Conservation (phyloP, 2,329 filamentous ascomycete species). For the Karstenula rhodostoma region DNA sequence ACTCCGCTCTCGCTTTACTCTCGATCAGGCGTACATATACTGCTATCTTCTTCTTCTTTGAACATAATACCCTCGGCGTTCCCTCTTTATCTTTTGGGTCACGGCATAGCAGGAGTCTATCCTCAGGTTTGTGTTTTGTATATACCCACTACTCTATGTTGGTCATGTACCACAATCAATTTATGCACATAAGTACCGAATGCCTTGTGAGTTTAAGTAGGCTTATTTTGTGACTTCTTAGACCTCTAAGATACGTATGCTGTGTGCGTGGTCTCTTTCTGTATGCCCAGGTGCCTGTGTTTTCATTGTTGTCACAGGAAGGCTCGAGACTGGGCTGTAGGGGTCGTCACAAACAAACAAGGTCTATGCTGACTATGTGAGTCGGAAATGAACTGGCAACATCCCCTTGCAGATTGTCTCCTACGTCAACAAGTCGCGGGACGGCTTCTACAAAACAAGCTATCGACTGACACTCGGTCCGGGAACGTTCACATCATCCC, state of each 20-base stretch:
- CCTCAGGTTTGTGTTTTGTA: neutral
- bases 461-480: neutral
- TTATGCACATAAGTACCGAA: neutral
- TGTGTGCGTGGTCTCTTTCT: too few species aligned
- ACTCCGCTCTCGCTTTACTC: neutral
- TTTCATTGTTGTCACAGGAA: too few species aligned
- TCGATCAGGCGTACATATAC: neutral
- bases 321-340: too few species aligned
- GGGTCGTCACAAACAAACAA: too few species aligned
- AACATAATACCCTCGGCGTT: neutral
- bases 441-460: neutral
- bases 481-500: neutral
- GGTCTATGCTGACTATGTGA: too few species aligned
- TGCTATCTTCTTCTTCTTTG: neutral
- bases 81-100: neutral
- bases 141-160: neutral
- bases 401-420: neutral
- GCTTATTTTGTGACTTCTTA: too few species aligned
- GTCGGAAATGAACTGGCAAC: neutral
- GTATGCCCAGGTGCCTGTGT: too few species aligned
- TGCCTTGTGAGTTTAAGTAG: too few species aligned
- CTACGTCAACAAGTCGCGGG: neutral
- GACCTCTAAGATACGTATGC: too few species aligned
- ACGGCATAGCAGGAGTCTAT: neutral
- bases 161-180: neutral